Evolutionary conservation across 129 eudicot species (phyloP).

Genomic region (Flaveria brownii): DNA sequence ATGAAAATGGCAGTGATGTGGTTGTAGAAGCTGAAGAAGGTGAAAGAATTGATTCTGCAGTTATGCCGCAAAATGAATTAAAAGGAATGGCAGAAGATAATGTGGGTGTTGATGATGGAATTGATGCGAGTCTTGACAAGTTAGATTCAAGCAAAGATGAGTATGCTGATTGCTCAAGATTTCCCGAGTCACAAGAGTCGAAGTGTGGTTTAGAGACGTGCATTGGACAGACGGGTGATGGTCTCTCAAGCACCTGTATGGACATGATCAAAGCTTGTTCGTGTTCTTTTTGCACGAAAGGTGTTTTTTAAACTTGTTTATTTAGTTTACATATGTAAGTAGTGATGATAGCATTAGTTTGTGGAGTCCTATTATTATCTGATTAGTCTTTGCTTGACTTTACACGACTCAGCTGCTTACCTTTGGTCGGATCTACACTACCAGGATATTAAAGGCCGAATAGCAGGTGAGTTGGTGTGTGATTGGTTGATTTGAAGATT

Average conservation of each 20-base stretch:
- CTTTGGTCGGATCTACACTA: constrained; percentile 89
- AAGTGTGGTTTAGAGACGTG: constrained; percentile 57
- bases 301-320: constrained; percentile 33
- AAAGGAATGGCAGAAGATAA: constrained; percentile 31
- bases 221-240: constrained; percentile 51
- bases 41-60: constrained; percentile 32
- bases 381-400: constrained; percentile 31
- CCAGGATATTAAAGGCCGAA: constrained; percentile 87
- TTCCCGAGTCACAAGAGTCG: constrained; percentile 67
- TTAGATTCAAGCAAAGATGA: constrained; percentile 42
- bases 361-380: constrained; percentile 19
- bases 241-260: constrained; percentile 33
- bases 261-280: constrained; percentile 66
- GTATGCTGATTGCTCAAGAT: constrained; percentile 41
- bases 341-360: neutral
- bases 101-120: constrained; percentile 24
- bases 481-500: neutral
- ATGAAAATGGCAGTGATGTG: constrained; percentile 17
- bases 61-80: constrained; percentile 16
- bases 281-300: constrained; percentile 90
- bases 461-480: constrained; percentile 56
- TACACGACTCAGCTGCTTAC: constrained; percentile 62
- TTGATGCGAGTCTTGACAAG: constrained; percentile 45
- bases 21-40: constrained; percentile 38
- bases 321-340: constrained; percentile 8